Evolutionary conservation across 2,329 filamentous ascomycete genomes (phyloP).

Genomic region (Nothomitra cinnamomea): DNA sequence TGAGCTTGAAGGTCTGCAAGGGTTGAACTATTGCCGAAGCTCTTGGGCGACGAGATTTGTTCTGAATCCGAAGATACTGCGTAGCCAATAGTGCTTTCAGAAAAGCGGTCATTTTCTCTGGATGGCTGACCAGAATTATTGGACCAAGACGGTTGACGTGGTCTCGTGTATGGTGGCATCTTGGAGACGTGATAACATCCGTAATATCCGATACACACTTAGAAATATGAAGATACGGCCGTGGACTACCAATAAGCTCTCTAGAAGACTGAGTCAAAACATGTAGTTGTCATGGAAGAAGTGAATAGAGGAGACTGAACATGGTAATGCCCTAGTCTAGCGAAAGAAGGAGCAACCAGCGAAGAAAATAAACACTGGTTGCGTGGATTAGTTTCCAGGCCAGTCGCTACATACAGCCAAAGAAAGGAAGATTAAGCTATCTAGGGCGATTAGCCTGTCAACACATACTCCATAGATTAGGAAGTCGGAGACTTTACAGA

Average conservation of each 20-base stretch:
- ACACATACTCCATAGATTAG: no score
- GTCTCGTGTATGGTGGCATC: not conserved
- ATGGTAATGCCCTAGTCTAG: no score
- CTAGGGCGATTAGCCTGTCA: no score
- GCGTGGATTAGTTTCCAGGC: no score
- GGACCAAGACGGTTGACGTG: not conserved
- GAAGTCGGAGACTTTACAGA: no score
- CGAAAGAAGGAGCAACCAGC: not conserved
- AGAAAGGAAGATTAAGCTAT: no score
- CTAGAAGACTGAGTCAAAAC: no score
- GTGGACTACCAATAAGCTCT: no score
- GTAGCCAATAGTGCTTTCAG: not conserved
- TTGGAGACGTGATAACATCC: not conserved
- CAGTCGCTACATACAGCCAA: no score
- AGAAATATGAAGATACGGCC: not conserved
- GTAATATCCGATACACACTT: not conserved
- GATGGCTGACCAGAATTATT: not conserved
- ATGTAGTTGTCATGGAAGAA: no score
- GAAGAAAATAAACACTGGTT: no score
- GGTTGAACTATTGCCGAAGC: not conserved
- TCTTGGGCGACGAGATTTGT: not conserved
- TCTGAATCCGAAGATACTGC: not conserved
- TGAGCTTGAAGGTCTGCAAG: not conserved
- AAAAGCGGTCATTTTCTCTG: not conserved
- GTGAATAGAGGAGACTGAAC: no score